Conservation (phyloP, 345 rosid species). For the Eucalyptus leucophloia region DNA sequence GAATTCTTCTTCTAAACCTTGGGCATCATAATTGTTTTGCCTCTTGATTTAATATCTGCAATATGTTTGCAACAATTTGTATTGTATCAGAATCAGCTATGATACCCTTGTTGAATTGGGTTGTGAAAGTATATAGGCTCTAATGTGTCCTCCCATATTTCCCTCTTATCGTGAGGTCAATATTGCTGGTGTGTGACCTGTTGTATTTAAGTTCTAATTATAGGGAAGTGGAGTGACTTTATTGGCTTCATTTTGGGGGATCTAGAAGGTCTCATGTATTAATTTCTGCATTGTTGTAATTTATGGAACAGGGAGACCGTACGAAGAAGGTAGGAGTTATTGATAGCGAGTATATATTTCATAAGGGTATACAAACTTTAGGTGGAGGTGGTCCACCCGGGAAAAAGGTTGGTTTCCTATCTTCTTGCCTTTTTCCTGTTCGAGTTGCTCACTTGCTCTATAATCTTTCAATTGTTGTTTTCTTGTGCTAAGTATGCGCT, state of each 20-base stretch:
- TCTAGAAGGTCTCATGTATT: background rate
- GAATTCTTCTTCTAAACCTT: background rate
- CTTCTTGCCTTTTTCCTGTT: background rate
- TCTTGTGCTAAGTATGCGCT: background rate
- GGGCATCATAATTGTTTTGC: background rate
- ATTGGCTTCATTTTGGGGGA: background rate
- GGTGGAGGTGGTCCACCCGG: constrained; percentile 47
- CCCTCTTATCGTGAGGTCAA: background rate
- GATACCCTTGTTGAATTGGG: background rate
- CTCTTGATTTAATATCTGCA: background rate
- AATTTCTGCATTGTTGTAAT: background rate
- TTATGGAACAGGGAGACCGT: constrained; percentile 63
- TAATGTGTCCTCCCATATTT: background rate
- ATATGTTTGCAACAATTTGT: background rate
- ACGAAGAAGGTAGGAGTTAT: constrained; percentile 78
- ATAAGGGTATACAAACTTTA: constrained; percentile 77
- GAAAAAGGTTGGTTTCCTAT: constrained; percentile 24
- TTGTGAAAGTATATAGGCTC: background rate
- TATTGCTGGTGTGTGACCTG: background rate
- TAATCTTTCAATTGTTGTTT: background rate
- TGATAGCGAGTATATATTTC: constrained; percentile 83
- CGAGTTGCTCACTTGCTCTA: background rate
- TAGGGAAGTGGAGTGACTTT: background rate
- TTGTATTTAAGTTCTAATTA: background rate
- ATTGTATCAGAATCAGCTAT: background rate